Base-by-base conservation (phyloP, 2,329 filamentous ascomycete genomes). In the Anisogramma anomala region DNA sequence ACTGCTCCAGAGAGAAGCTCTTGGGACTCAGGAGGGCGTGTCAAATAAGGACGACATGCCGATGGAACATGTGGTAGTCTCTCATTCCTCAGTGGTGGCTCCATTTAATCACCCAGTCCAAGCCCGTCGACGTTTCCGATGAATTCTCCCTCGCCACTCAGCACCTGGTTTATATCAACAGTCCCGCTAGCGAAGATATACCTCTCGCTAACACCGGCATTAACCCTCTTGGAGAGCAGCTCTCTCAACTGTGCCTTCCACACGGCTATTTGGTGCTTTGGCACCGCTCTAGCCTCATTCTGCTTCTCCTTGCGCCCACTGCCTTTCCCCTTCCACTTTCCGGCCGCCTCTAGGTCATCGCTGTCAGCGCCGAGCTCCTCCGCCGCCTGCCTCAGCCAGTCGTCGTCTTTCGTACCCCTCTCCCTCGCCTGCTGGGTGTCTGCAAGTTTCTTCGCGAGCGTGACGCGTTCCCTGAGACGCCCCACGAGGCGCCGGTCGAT, bases 331-430 rank as follows among this genome's bases (percentile, higher is more conserved):
- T 74, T 73, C 53, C 72, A 71, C 40, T 67, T 70, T 6, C 78
- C 75, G 6, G 68, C 70, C 28, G 71, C 62, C 49, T 82, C 83
- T 47, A 94, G 81, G 33, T 93, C 86, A 26, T 94, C 87, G 46
- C 78, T 83, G 56, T 96, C 87, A 0, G 96, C 84, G 1, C 91
- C 91, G 0, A 98, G 69, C 49, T 96, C 89, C 43, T 95, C 87
- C 0, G 91, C 91, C 0, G 87, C 88, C 35, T 75, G 76, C 32
- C 77, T 77, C 52, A 96, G 67, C 78, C 88, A 91, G 42, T 85
- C 77, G 50, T 94, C 84, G 52, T 94, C 84, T 53, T 82, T 82
- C 41, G 76, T 77, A 8, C 81, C 77, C 62, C 89, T 94, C 56
- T 93, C 85, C 63, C 94, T 94, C 6, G 88, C 89, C 7, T 91